Percentiles rank a stretch among this genome's conserved stretches.
phyloP scores from a whole-genome alignment of 169 alveolate genomes.

The Cystoisospora suis region DNA sequence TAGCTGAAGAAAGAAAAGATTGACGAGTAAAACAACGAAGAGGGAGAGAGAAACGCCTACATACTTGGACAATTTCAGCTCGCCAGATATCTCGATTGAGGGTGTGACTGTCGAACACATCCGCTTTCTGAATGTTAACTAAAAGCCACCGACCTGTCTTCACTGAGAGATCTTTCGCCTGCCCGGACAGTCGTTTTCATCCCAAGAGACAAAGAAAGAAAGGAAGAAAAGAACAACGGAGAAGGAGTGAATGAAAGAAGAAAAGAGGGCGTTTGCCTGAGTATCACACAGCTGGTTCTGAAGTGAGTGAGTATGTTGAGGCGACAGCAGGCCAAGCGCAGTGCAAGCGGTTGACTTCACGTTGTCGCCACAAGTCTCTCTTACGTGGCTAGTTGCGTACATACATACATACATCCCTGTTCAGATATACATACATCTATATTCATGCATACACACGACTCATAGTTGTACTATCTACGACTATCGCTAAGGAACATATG shows the following conservation, averaged over 20 bases:
- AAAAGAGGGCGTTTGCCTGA: background rate
- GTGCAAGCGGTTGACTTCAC: no score
- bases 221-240: background rate
- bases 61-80: slow-evolving; percentile 55
- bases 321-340: no score
- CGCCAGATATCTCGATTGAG: slow-evolving; percentile 63
- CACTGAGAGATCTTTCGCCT: slow-evolving; percentile 58
- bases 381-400: no score
- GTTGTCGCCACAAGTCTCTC: no score
- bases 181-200: background rate
- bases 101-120: slow-evolving; percentile 57
- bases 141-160: slow-evolving; percentile 55
- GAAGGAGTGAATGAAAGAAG: background rate
- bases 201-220: background rate
- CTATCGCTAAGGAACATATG: no score
- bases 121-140: slow-evolving; percentile 63
- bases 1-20: no score
- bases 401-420: background rate
- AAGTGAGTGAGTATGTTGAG: no score
- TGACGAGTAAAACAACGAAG: no score
- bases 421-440: background rate
- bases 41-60: no score
- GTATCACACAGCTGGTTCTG: no score
- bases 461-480: no score
- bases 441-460: background rate